A percentile compares a stretch with the other conserved stretches of the same genome.
Evolutionary conservation across 495 filamentous ascomycete species (phyloP).

Genomic region (Oleoguttula mirabilis): DNA sequence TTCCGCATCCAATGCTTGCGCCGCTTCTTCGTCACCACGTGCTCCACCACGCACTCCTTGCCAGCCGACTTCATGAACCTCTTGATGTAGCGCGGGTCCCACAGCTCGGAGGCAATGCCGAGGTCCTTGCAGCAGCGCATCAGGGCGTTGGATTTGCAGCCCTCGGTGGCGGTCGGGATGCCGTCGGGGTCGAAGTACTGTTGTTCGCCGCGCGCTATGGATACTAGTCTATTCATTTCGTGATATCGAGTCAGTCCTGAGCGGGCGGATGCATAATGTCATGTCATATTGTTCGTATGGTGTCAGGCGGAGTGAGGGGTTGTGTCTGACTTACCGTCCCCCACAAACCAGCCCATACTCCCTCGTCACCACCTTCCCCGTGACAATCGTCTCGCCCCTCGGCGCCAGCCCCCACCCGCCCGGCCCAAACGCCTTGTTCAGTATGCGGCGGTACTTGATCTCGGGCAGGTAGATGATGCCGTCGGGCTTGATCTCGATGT

Average conservation of each 20-base stretch:
- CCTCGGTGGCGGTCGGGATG: conserved; percentile 93
- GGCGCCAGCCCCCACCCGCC: conserved; percentile 93
- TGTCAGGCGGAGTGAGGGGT: too few species aligned
- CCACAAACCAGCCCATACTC: conserved; percentile 89
- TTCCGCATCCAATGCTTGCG: conserved; percentile 78
- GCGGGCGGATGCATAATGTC: too few species aligned
- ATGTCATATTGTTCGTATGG: background rate
- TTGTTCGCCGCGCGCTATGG: conserved; percentile 87
- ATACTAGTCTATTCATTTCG: conserved; percentile 73
- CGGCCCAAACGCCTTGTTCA: conserved; percentile 86
- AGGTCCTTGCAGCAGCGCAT: conserved; percentile 97
- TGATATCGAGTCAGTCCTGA: too few species aligned
- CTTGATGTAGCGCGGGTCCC: conserved; percentile 88
- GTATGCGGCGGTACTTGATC: conserved; percentile 92
- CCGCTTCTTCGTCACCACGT: conserved; percentile 74
- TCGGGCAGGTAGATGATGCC: conserved; percentile 94
- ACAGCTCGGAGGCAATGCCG: conserved; percentile 86
- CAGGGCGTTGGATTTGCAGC: conserved; percentile 91
- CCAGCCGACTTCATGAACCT: conserved; percentile 54
- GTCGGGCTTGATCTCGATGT: conserved; percentile 94
- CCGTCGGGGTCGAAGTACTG: conserved; percentile 85
- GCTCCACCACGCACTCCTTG: conserved; percentile 70
- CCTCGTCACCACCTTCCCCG: conserved; percentile 73
- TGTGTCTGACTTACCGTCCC: conserved; percentile 70
- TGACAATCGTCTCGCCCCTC: conserved; percentile 80